Conservation (phyloP, 1,139 yeast species). For the Tardiomyces digboiensis region DNA sequence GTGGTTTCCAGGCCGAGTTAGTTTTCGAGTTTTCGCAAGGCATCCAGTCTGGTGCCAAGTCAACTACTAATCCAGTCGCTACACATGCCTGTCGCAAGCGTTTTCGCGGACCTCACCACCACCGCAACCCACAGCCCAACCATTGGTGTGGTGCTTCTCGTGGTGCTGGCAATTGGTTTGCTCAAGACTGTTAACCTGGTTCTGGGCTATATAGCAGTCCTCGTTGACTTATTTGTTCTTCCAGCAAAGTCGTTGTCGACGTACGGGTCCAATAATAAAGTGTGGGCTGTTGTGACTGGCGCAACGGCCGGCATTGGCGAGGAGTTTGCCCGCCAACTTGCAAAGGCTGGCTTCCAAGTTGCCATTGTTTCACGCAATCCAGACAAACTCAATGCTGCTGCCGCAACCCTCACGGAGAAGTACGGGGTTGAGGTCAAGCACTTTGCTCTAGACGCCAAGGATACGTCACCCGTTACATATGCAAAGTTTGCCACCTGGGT, state of each 20-base stretch:
- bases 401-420: conserved; percentile 50
- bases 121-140: background rate
- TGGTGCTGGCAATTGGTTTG: conserved; percentile 34
- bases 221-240: conserved; percentile 50
- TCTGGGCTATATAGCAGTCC: conserved; percentile 34
- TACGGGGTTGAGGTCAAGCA: conserved; percentile 55
- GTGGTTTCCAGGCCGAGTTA: too few relatives aligned
- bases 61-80: too few relatives aligned
- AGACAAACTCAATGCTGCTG: conserved; percentile 58
- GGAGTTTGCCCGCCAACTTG: conserved; percentile 81
- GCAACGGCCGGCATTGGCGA: conserved; percentile 98
- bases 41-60: too few relatives aligned
- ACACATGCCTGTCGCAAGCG: background rate
- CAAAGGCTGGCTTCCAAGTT: conserved; percentile 73
- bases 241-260: conserved; percentile 54
- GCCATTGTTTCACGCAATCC: conserved; percentile 79
- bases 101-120: background rate
- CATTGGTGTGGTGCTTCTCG: background rate
- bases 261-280: conserved; percentile 56
- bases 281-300: conserved; percentile 94
- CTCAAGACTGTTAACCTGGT: conserved; percentile 35
- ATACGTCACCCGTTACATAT: conserved; percentile 47
- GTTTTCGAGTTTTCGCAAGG: too few relatives aligned
- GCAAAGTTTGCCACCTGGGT: conserved; percentile 39
- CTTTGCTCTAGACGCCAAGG: conserved; percentile 72